Evolutionary conservation across 1,284 basidiomycete species (phyloP), one percentile per base, ranked within the genome.

Genomic region (Wallemia ichthyophaga): DNA sequence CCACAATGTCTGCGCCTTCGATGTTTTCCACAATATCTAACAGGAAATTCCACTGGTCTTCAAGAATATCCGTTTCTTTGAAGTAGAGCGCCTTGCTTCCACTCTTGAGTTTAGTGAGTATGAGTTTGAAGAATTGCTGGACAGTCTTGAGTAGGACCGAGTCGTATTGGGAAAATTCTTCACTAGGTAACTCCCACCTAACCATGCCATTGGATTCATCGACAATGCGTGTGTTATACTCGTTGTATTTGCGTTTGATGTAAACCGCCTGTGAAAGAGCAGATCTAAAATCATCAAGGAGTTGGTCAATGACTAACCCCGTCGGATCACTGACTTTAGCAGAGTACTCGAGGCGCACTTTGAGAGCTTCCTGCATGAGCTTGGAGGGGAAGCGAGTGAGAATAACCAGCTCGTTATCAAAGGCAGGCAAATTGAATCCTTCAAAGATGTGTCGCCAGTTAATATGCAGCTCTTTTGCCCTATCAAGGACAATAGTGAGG

Each of bases 21-120:
- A 91, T 83, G 37, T 83, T 85, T 68, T 89, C 75, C 59, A 88
- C 88, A 54, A 95, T 88, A 66, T 87, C 85, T 65, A 86, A 88
- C 69, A 98, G 81, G 54, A 94, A 94, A 53, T 83, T 81, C 86
- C 91, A 95, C 65, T 98, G 91, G 24, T 83, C 83, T 68, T 99
- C 94, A 27, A 98, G 76, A 25, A 96, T 81, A 67, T 98, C 94
- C 0, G 91, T 95, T 73, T 98, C 92, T 66, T 94, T 92, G 73
- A 95, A 94, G 70, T 92, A 86, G 59, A 91, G 84, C 25, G 83
- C 83, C 67, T 85, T 88, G 60, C 79, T 77, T n/a, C 84, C 85
- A 62, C 84, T 85, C 71, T 92, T 92, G 59, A 99, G 76, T 69
- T 95, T 94, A 82, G 83, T 88, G 65, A 94, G 86, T 27, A 98